Percentiles rank a stretch among this genome's conserved stretches.
Conservation (phyloP, 108 stramenopile species). For the Cyclotella kingstonii region DNA sequence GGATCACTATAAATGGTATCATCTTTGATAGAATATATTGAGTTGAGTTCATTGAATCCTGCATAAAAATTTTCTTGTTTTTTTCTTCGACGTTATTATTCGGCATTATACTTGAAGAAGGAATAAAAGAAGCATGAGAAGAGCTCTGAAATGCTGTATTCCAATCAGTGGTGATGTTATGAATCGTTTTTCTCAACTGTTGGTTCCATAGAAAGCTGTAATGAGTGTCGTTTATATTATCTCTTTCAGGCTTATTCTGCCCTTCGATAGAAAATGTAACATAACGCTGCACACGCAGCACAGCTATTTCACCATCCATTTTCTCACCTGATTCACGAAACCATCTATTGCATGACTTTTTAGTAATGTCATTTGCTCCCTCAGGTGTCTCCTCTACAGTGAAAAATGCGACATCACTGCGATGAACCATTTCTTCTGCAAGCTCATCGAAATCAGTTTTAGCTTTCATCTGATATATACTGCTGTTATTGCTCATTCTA, state of each 20-base stretch:
- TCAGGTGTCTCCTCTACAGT: conserved; percentile 8
- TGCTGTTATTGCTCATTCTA: conserved; percentile 1
- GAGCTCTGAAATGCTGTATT: conserved; percentile 1
- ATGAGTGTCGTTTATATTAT: neutral
- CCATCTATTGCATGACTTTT: conserved; percentile 22
- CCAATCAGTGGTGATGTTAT: conserved; percentile 38
- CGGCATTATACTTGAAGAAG: neutral
- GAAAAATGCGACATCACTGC: conserved; percentile 47
- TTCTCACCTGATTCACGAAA: neutral
- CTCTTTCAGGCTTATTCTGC: neutral
- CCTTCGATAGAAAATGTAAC: conserved; percentile 11
- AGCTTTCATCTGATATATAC: conserved; percentile 5
- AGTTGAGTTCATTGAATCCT: conserved; percentile 16
- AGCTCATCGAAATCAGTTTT: conserved; percentile 35
- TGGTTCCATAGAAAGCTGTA: conserved; percentile 9
- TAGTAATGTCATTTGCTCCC: too few species aligned
- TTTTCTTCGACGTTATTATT: neutral
- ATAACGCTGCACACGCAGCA: conserved; percentile 11
- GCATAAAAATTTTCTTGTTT: neutral
- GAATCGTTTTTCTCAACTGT: conserved; percentile 5
- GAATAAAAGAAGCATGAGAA: conserved; percentile 22
- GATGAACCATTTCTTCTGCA: conserved; percentile 38
- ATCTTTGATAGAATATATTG: conserved; percentile 24
- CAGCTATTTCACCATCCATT: conserved; percentile 19
- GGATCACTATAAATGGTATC: conserved; percentile 29